These are phyloP conservation scores for Fagopyrum tataricum DNA, from an alignment of 148 eudicot genomes.

Conservation along the genomic window DNA sequence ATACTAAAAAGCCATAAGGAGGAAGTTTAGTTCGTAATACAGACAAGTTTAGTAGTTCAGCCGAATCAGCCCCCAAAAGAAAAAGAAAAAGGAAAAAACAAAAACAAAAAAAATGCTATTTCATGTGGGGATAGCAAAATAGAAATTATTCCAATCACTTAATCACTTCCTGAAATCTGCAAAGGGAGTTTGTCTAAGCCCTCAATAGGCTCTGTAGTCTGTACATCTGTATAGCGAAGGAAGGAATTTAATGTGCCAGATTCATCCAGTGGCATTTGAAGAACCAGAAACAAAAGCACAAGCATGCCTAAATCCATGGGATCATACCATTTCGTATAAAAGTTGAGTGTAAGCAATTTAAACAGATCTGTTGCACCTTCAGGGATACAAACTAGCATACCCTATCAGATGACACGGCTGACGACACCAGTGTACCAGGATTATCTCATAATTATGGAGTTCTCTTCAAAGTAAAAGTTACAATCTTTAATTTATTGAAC, in stretches of 20 bases:
- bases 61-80: neutral
- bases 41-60: neutral
- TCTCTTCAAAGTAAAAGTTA: neutral
- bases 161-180: neutral
- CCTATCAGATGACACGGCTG: neutral
- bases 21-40: neutral
- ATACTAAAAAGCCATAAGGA: neutral
- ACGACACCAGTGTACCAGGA: neutral
- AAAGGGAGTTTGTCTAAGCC: neutral
- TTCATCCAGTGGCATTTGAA: neutral
- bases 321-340: neutral
- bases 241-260: neutral
- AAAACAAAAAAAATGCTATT: neutral
- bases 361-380: constrained; percentile 5
- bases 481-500: neutral
- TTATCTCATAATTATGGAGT: neutral
- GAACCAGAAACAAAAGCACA: neutral
- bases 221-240: neutral
- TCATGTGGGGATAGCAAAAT: neutral
- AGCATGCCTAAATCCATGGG: neutral
- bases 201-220: neutral
- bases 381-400: neutral
- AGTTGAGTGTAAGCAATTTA: neutral
- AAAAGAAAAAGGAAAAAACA: neutral
- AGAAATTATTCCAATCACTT: neutral